A percentile compares a stretch with the other conserved stretches of the same genome.
phyloP scores from a whole-genome alignment of 2,329 filamentous ascomycete genomes.

The Neonectria coccinea region DNA sequence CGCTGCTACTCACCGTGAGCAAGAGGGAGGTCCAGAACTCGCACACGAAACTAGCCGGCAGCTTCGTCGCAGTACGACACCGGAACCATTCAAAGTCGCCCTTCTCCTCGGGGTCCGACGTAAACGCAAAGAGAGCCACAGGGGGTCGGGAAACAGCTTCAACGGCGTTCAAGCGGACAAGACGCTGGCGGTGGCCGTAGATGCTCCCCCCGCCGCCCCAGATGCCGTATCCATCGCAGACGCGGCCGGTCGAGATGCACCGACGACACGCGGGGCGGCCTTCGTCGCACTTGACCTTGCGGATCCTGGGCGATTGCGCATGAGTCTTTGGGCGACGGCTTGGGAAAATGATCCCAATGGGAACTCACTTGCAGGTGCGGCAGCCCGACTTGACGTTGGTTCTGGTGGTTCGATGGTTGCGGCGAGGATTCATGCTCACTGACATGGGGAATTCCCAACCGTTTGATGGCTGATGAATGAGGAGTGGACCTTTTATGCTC shows the following conservation, averaged over 20 bases:
- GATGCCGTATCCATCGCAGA: constrained; percentile 49
- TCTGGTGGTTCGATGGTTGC: not conserved
- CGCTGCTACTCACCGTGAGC: constrained; percentile 50
- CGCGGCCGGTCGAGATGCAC: constrained; percentile 43
- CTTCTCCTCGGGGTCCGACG: constrained; percentile 28
- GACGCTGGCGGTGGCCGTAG: not conserved
- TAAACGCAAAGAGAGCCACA: constrained; percentile 6
- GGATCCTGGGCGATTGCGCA: constrained; percentile 31
- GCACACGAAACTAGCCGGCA: constrained; percentile 52
- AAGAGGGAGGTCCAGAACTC: constrained; percentile 54
- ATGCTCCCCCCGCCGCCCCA: constrained; percentile 30
- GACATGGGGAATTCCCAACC: not conserved
- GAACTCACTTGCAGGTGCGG: constrained; percentile 42
- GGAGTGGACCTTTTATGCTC: not conserved
- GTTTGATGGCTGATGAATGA: not conserved
- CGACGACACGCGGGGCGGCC: constrained; percentile 44
- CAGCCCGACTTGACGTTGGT: constrained; percentile 42
- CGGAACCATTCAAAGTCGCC: constrained; percentile 49
- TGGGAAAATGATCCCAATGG: not conserved
- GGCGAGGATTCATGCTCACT: constrained; percentile 2
- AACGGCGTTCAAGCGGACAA: not conserved
- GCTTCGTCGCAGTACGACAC: constrained; percentile 50
- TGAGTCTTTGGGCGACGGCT: not conserved
- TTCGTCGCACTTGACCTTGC: constrained; percentile 51
- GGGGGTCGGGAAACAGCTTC: constrained; percentile 13